These are phyloP conservation scores for Rhododendron griersonianum DNA, from an alignment of 148 eudicot species.

Conservation along the genomic window DNA sequence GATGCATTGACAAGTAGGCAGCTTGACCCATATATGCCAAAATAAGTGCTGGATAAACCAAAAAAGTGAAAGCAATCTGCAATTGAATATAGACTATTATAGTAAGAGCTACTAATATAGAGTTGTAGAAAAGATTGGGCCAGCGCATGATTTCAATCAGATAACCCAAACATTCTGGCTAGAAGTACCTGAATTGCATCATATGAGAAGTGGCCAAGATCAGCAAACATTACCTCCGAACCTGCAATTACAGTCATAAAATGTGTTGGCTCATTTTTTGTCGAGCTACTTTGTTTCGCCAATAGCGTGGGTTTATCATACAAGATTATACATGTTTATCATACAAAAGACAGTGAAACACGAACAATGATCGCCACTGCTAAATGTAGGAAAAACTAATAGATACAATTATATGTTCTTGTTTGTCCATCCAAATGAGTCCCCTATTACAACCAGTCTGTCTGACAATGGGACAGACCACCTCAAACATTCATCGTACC, in stretches of 20 bases:
- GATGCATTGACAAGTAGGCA: conserved; percentile 78
- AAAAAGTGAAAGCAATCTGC: conserved; percentile 86
- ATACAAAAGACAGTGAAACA: background rate
- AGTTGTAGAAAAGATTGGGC: background rate
- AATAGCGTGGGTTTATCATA: background rate
- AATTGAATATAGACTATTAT: conserved; percentile 5
- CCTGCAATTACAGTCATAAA: conserved; percentile 40
- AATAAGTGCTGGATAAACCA: conserved; percentile 84
- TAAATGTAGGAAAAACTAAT: background rate
- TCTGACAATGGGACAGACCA: background rate
- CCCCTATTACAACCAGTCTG: background rate
- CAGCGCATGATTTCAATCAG: background rate
- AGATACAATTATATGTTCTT: background rate
- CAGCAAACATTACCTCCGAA: conserved; percentile 97
- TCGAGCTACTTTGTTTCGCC: background rate
- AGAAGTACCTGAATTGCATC: conserved; percentile 79
- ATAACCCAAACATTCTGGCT: background rate
- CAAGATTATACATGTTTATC: background rate
- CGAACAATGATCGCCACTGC: background rate
- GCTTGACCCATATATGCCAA: conserved; percentile 96
- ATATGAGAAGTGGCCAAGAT: conserved; percentile 91
- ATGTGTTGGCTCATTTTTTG: conserved; percentile 6
- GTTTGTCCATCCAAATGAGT: conserved; percentile 2
- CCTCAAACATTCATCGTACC: background rate
- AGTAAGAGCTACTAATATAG: background rate